These are phyloP conservation scores for Gymnopilus dilepis DNA, from an alignment of 768 basidiomycete genomes.

Conservation along the genomic window DNA sequence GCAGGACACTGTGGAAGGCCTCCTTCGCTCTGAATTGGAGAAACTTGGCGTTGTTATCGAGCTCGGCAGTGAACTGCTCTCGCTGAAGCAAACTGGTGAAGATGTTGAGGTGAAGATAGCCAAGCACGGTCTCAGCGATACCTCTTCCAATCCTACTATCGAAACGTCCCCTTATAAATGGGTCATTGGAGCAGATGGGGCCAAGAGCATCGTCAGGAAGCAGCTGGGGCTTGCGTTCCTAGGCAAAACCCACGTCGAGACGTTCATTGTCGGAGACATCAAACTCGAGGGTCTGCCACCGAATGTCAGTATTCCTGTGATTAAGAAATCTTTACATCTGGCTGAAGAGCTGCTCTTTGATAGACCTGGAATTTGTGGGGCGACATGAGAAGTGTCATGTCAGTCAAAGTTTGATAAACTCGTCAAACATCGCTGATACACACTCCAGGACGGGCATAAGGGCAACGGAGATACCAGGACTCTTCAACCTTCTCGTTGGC, in stretches of 20 bases:
- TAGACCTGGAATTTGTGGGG: background rate
- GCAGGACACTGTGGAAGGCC: slow-evolving; percentile 38
- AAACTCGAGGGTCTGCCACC: slow-evolving; percentile 41
- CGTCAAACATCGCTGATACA: background rate
- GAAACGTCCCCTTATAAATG: slow-evolving; percentile 38
- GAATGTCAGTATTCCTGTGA: slow-evolving; percentile 44
- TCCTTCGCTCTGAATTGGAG: slow-evolving; percentile 38
- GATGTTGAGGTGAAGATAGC: slow-evolving; percentile 41
- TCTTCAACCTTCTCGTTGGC: slow-evolving; percentile 30
- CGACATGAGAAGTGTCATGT: background rate
- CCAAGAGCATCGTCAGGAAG: slow-evolving; percentile 46
- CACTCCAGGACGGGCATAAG: slow-evolving; percentile 27
- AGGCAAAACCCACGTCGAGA: slow-evolving; percentile 41
- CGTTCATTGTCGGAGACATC: slow-evolving; percentile 46
- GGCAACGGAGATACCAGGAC: slow-evolving; percentile 25
- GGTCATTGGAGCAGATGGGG: slow-evolving; percentile 51
- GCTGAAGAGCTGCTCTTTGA: too few relatives aligned
- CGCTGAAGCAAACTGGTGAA: slow-evolving; percentile 43
- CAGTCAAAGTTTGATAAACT: background rate
- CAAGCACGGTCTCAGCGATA: slow-evolving; percentile 14
- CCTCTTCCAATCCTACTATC: background rate
- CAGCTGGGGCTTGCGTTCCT: slow-evolving; percentile 41
- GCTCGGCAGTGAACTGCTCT: slow-evolving; percentile 47
- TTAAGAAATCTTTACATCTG: too few relatives aligned
- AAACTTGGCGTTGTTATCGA: slow-evolving; percentile 42